Percentiles rank a stretch among this genome's conserved stretches.
phyloP scores from a whole-genome alignment of 176 grass and related monocot genomes.

The Bromus sterilis region DNA sequence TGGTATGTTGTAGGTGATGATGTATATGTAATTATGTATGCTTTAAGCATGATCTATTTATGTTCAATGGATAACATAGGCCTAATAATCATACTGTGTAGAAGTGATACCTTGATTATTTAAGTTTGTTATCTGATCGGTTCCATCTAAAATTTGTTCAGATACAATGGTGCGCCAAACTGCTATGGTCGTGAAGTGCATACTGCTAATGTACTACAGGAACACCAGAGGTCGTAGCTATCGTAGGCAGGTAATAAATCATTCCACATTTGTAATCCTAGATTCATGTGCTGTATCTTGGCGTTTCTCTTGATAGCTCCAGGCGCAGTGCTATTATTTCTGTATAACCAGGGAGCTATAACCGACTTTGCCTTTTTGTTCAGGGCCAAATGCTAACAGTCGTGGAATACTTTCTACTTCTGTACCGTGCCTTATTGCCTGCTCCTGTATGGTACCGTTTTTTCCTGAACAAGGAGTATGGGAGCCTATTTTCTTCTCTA shows the following conservation, averaged over 20 bases:
- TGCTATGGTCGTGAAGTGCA: slow-evolving; percentile 89
- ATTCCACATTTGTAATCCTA: neutral
- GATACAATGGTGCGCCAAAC: slow-evolving; percentile 94
- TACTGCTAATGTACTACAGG: slow-evolving; percentile 90
- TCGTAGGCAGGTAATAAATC: slow-evolving; percentile 78
- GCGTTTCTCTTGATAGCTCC: neutral
- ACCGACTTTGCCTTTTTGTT: slow-evolving; percentile 1
- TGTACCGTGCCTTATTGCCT: slow-evolving; percentile 92
- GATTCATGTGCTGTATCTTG: neutral
- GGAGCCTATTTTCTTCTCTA: slow-evolving; percentile 95
- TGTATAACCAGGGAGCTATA: neutral
- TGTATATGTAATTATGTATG: too few relatives aligned
- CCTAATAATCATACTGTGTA: neutral
- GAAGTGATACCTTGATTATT: neutral
- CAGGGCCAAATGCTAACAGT: slow-evolving; percentile 96
- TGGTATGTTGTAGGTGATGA: neutral
- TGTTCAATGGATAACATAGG: neutral
- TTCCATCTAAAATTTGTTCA: slow-evolving; percentile 24
- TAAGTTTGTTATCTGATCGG: neutral
- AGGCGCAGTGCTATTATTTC: neutral
- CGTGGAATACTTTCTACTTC: slow-evolving; percentile 91
- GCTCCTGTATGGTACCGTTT: slow-evolving; percentile 96
- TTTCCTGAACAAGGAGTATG: slow-evolving; percentile 99
- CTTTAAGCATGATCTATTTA: neutral
- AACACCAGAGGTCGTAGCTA: slow-evolving; percentile 81